These are phyloP conservation scores for Cyberlindnera maclurae DNA, from an alignment of 805 yeast genomes.

Conservation along the genomic window DNA sequence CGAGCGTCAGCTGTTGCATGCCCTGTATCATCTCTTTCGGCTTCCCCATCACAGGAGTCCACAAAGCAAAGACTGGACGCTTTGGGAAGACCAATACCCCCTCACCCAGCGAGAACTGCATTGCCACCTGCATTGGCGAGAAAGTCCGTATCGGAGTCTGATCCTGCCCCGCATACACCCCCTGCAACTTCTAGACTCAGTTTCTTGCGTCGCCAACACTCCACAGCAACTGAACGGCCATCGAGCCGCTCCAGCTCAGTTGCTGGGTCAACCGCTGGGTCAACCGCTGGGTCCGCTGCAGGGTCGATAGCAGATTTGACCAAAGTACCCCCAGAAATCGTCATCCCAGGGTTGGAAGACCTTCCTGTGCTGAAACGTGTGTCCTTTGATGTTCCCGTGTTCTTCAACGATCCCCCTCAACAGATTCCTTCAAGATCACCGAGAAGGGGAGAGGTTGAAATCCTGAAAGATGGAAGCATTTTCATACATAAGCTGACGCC, in stretches of 20 bases:
- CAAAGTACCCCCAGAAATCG: conserved; percentile 11
- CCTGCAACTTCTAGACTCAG: conserved; percentile 4
- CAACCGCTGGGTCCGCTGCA: no score
- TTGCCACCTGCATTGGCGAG: conserved; percentile 40
- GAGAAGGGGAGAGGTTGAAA: conserved; percentile 72
- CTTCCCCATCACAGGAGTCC: conserved; percentile 6
- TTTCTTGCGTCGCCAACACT: conserved; percentile 9
- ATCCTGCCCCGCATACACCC: not conserved
- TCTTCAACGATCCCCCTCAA: conserved; percentile 84
- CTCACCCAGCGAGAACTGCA: conserved; percentile 41
- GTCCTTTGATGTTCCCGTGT: conserved; percentile 69
- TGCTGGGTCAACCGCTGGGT: no score
- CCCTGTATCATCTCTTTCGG: conserved; percentile 2
- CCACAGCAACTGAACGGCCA: conserved; percentile 4
- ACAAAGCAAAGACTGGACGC: conserved; percentile 26
- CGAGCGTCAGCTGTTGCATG: conserved; percentile 1
- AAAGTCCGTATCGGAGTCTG: not conserved
- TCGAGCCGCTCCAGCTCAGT: conserved; percentile 1
- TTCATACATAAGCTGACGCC: conserved; percentile 47
- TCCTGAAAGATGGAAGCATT: conserved; percentile 45
- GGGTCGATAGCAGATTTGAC: no score
- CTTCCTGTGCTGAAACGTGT: conserved; percentile 49
- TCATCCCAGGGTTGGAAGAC: conserved; percentile 36
- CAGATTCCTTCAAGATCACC: conserved; percentile 88
- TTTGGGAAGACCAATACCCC: conserved; percentile 41